Base-by-base conservation (phyloP, 805 yeast genomes). In the Metschnikowia continentalis region DNA sequence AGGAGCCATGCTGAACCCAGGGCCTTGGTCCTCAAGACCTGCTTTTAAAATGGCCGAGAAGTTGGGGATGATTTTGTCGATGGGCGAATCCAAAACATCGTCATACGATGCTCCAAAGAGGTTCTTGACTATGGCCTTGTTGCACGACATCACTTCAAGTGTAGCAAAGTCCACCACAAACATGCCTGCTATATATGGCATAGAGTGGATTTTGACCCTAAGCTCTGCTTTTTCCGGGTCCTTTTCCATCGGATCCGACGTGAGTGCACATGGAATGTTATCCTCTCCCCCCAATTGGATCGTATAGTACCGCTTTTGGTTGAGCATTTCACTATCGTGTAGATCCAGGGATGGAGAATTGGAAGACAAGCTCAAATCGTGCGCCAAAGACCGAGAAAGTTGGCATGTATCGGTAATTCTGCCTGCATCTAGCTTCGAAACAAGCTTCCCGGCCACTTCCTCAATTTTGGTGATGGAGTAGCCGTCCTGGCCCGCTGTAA, bases 171-270 rank as follows among this genome's bases (percentile, higher is more conserved):
- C 82, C 13, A 90, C 71, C 11, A 88, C 83, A 60, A 90, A 83
- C 26, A 88, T 80, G 38, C 97, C 97, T 1, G 96, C 94, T 58
- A 89, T 87, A 66, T 88, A 88, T 0, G 96, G 96, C 59, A 89
- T 67, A 4, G 91, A 76, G 61, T 87, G 91, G 17, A 89, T 76
- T 56, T 86, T 84, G 49, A 88, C 62, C 60, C 85, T 80, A 19
- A 83, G 64, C 52, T 73, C 74, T 32, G 57, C 56, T 47, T 49
- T 63, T 14, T 74, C 70, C 36, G 72, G 76, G 47, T 76, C 74
- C n/a, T 61, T 60, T 47, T 81, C 81, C 20, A 84, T 60, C 0
- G 83, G 80, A 32, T 79, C 79, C 1, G 88, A 79, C 0, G 89
- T 78, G 5, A 84, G 76, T 1, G 94, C 94, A 72, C 91, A 85